phyloP scores from a whole-genome alignment of 345 rosid genomes.

The Cardamine chenopodiifolia region DNA sequence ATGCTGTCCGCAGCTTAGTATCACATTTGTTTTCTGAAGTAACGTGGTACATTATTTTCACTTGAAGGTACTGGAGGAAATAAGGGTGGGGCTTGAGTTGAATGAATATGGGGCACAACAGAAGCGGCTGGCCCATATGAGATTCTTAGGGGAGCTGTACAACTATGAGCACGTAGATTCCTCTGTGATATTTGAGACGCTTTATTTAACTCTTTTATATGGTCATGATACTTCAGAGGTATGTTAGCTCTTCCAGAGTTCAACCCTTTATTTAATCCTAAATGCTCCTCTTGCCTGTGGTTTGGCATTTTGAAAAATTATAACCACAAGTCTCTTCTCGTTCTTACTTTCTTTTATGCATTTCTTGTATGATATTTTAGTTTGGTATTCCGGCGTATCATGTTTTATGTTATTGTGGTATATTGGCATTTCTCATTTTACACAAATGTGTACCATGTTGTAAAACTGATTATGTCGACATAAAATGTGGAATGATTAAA shows the following conservation, averaged over 20 bases:
- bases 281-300: constrained; percentile 4
- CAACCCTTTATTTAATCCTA: neutral
- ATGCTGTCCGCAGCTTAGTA: constrained; percentile 9
- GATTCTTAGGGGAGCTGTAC: constrained; percentile 96
- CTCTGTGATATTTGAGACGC: constrained; percentile 93
- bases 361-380: neutral
- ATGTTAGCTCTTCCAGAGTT: constrained; percentile 30
- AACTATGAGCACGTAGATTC: constrained; percentile 98
- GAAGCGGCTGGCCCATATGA: constrained; percentile 94
- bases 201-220: constrained; percentile 74
- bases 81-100: constrained; percentile 87
- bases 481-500: constrained; percentile 16
- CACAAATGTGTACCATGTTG: neutral
- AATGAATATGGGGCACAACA: constrained; percentile 99
- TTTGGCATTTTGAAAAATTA: constrained; percentile 13
- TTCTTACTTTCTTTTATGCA: neutral
- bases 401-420: neutral
- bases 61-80: constrained; percentile 94
- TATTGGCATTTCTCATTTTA: neutral
- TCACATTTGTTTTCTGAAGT: constrained; percentile 5
- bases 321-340: neutral
- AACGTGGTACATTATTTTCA: constrained; percentile 32
- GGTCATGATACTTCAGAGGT: constrained; percentile 92
- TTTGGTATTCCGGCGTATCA: too few species aligned
- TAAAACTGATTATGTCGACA: constrained; percentile 1